phyloP scores from a whole-genome alignment of 2,329 filamentous ascomycete genomes.

The Trichoderma breve region DNA sequence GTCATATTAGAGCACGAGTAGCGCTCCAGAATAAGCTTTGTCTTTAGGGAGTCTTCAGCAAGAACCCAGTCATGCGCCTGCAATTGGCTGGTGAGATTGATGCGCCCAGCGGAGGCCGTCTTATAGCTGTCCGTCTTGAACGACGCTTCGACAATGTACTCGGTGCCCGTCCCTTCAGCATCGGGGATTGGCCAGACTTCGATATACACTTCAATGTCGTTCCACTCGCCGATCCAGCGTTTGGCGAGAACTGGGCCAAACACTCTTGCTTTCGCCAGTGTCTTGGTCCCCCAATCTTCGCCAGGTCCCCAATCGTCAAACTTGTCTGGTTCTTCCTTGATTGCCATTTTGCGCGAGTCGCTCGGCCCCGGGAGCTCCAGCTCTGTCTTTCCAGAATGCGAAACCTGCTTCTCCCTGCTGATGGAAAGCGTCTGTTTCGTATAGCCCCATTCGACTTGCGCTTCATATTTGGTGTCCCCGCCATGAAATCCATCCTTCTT shows the following conservation, averaged over 20 bases:
- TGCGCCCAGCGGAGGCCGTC: neutral
- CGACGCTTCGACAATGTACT: neutral
- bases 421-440: neutral
- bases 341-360: neutral
- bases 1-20: neutral
- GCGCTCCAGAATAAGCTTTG: neutral
- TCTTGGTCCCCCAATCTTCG: neutral
- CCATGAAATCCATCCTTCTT: neutral
- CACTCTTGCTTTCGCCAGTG: neutral
- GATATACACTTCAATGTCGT: neutral
- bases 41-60: neutral
- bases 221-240: neutral
- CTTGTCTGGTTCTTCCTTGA: neutral
- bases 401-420: neutral
- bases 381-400: neutral
- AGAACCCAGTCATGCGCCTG: neutral
- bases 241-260: neutral
- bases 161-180: neutral
- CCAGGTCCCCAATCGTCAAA: neutral
- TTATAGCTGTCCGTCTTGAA: neutral
- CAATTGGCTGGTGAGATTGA: neutral
- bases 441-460: neutral
- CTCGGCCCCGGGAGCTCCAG: neutral
- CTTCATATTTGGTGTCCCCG: neutral
- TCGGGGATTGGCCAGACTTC: neutral